Base-by-base conservation (phyloP, 805 yeast species). In the Candida michaelii region DNA sequence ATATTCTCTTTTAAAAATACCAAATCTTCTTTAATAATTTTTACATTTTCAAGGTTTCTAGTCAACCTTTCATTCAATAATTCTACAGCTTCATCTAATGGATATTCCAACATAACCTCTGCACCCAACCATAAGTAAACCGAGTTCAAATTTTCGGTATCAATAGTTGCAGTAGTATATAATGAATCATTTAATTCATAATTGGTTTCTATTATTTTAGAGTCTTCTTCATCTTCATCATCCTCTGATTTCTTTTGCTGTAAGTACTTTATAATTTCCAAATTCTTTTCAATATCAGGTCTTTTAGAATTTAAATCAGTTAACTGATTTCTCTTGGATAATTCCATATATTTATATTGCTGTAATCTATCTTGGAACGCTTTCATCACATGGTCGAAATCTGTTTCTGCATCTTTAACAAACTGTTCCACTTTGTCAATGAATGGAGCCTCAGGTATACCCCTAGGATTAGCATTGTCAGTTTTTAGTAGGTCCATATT, bases 41-140 rank as follows among this genome's bases (percentile, higher is more conserved):
- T 59, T 52, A 80, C 73, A 49, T 78, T 83, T 30, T 74, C 68
- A 51, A 76, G 67, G 12, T 95, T 89, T 25, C 78, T 77, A 11
- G 62, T 60, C 47, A 90, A 73, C 59, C 91, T 80, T 29, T 73
- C 73, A 10, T 69, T 56, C 43, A 93, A 68, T 52, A 93, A 71
- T 27, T 73, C 82, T 36, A 82, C 76, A 2, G 99, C 99, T 61
- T 93, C 99, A 29, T 77, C 85, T 18, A 89, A 69, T 11, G 96
- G 90, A 57, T 91, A 93, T 59, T 93, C 98, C 57, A 93, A 73
- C 98, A 93, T 91, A 7, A 91, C 90, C 53, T 89, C 96, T 0
- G 99, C 99, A 9, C 99, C 99, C n/a, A 93, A 74, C 99, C 99
- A 93, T 36, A 93, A 71, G 49, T 81, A 81, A 1, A 93, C 98